Conservation (phyloP, 768 basidiomycete genomes). For the Hericium rajendrae region DNA sequence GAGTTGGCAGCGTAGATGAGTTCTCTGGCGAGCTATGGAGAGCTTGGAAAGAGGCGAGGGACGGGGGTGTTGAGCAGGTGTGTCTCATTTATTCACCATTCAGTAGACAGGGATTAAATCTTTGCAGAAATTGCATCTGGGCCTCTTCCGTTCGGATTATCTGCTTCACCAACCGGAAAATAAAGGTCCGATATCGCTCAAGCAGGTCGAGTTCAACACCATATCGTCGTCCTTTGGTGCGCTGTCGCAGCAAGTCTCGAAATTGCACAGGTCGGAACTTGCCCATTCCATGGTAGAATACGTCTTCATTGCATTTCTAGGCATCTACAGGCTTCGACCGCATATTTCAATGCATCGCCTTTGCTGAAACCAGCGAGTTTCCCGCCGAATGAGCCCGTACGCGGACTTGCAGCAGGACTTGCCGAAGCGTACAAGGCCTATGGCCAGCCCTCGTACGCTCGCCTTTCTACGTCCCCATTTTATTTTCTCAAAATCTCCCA, state of each 20-base stretch:
- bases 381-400: slow-evolving; percentile 63
- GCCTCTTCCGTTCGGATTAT: slow-evolving; percentile 93
- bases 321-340: slow-evolving; percentile 54
- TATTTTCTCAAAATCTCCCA: slow-evolving; percentile 12
- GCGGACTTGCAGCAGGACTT: slow-evolving; percentile 65
- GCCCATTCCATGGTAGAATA: background rate
- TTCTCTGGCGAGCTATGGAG: slow-evolving; percentile 84
- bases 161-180: slow-evolving; percentile 53
- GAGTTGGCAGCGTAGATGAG: slow-evolving; percentile 75
- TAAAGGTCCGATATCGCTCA: slow-evolving; percentile 39
- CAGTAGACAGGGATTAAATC: slow-evolving; percentile 35
- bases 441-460: slow-evolving; percentile 38
- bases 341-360: slow-evolving; percentile 55
- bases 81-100: slow-evolving; percentile 5
- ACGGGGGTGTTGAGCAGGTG: slow-evolving; percentile 53
- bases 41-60: slow-evolving; percentile 71
- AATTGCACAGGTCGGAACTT: slow-evolving; percentile 59
- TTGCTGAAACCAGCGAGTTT: slow-evolving; percentile 45
- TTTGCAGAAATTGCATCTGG: slow-evolving; percentile 69
- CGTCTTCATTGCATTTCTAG: slow-evolving; percentile 26
- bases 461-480: background rate
- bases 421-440: slow-evolving; percentile 76
- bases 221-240: slow-evolving; percentile 88
- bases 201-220: slow-evolving; percentile 98
- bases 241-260: slow-evolving; percentile 56